Conservation (phyloP, 768 basidiomycete genomes). For the Cystofilobasidium capitatum region DNA sequence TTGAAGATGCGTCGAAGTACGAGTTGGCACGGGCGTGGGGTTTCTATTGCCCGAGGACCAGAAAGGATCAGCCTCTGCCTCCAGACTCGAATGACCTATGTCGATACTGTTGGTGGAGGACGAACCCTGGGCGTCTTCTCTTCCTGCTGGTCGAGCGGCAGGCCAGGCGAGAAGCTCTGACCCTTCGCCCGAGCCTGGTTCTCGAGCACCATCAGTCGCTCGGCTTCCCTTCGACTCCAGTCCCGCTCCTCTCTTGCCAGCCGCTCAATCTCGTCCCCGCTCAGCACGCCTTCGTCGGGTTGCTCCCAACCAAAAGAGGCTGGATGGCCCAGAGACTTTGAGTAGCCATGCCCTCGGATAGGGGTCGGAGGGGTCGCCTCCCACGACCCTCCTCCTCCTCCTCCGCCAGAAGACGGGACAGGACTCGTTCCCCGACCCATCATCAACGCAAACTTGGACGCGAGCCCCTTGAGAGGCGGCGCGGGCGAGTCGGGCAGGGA, state of each 20-base stretch:
- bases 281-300: not conserved
- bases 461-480: not conserved
- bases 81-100: no score
- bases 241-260: slow-evolving; percentile 9
- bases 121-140: not conserved
- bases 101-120: not conserved
- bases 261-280: slow-evolving; percentile 9
- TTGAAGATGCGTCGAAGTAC: not conserved
- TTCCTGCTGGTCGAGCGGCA: not conserved
- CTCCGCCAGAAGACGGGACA: not conserved
- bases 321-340: not conserved
- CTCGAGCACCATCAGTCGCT: slow-evolving; percentile 8
- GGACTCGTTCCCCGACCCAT: not conserved
- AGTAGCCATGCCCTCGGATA: slow-evolving; percentile 1
- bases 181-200: not conserved
- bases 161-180: not conserved
- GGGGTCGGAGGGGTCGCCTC: not conserved
- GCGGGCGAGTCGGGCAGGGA: not conserved
- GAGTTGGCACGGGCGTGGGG: not conserved
- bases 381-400: not conserved
- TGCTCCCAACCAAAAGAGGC: not conserved
- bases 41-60: not conserved
- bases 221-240: slow-evolving; percentile 12
- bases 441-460: slow-evolving; percentile 8
- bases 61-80: not conserved